Percentiles rank a stretch among this genome's conserved stretches.
These are phyloP conservation scores for Meyerozyma athensensis DNA, from an alignment of 1,139 yeast genomes.

Conservation along the genomic window DNA sequence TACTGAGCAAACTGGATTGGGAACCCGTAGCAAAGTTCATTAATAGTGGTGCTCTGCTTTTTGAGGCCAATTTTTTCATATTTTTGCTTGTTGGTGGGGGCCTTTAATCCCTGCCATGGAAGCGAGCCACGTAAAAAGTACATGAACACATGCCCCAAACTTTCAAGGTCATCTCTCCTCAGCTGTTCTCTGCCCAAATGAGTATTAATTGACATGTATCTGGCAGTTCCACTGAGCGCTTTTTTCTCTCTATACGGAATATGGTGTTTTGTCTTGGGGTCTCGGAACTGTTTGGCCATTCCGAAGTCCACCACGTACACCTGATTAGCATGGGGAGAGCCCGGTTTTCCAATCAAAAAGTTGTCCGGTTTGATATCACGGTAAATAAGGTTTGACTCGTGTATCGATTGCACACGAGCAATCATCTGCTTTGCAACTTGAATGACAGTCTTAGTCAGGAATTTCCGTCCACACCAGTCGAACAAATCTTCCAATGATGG, in stretches of 20 bases:
- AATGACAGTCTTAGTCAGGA: conserved; percentile 82
- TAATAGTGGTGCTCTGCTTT: conserved; percentile 65
- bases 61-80: conserved; percentile 80
- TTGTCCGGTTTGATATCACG: conserved; percentile 96
- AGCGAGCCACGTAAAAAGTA: conserved; percentile 58
- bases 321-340: conserved; percentile 45
- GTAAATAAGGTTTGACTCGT: conserved; percentile 84
- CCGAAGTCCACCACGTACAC: conserved; percentile 72
- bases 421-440: conserved; percentile 93
- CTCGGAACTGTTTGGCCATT: conserved; percentile 65
- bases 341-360: conserved; percentile 68
- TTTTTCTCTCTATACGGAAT: conserved; percentile 62
- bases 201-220: conserved; percentile 64
- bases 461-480: conserved; percentile 96
- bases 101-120: conserved; percentile 82
- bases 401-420: conserved; percentile 78
- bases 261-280: conserved; percentile 54
- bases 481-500: conserved; percentile 94
- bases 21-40: conserved; percentile 62
- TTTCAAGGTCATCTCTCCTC: conserved; percentile 59
- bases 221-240: conserved; percentile 60
- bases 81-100: conserved; percentile 95
- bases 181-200: conserved; percentile 63
- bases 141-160: conserved; percentile 61
- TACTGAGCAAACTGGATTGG: conserved; percentile 80